Base-by-base conservation (phyloP, 2,329 filamentous ascomycete genomes). In the Blastomyces parvus region DNA sequence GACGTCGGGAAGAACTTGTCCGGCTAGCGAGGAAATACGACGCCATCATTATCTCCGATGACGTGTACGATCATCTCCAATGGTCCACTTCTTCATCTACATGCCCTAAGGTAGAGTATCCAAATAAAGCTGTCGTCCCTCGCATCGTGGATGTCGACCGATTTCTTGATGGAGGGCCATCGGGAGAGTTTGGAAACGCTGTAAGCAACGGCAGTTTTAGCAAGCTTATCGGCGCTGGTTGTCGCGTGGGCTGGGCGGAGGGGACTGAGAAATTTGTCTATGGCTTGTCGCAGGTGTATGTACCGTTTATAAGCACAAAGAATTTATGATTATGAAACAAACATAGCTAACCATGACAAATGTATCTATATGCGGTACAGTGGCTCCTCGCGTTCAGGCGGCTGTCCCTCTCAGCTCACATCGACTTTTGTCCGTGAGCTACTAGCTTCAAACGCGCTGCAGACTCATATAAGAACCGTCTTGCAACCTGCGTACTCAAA, bases 61-160 rank as follows among this genome's bases (percentile, higher is more conserved):
- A 99, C 74, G 91, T 97, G 11, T 99, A 99, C 73, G 93, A 97
- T 74, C 88, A 93, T 67, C 81, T 97, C 5, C 89, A 92, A 72
- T 97, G 91, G 90, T 83, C 84, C 2, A 69, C 79, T 17, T 42
- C 36, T 14, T 2, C 55, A 17, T 42, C 36, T 17, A 3, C 0
- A 71, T 77, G 55, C 46, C 68, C 38, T 25, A 5, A 2, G 14
- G 3, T 0, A 25, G 22, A 40, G 27, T 58, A 58, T 42, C 36
- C 55, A 27, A 8, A 27, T 22, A 42, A 62, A 36, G 68, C 67
- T 22, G n/a, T 70, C 40, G 67, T 91, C 9, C 90, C 91, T 2
- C 85, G 91, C 0, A 79, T 96, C 0, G 85, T 90, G 22, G 91
- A 96, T 72, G 79, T 96, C 62, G 91, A 96, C 74, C 79, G 84